Base-by-base conservation (phyloP, 768 basidiomycete genomes). In the Rhodotorula diobovata region DNA sequence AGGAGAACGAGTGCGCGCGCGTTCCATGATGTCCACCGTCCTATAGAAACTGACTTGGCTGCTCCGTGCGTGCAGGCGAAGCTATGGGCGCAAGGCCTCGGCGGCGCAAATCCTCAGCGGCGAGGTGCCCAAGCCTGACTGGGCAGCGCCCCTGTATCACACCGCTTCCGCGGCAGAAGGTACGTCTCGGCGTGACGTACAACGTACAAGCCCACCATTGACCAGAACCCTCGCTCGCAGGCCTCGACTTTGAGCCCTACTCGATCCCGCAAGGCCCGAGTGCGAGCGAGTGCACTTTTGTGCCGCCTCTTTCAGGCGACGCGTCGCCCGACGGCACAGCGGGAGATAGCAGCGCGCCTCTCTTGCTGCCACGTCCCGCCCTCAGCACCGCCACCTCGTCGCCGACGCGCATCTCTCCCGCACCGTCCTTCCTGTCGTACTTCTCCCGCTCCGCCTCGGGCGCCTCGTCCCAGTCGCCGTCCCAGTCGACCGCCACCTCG, bases 101-200 rank as follows among this genome's bases (percentile, higher is more conserved):
- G 65, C 68, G 20, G 41, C 59, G 37, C 68, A 75, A 35, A 65
- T 75, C 41, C 58, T 75, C 8, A 43, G 32, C 11, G 74, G 74
- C 25, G 59, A 63, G 10, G 58, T 70, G 15, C 7, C 21, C 21
- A 48, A 28, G 6, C 61, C 63, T 0, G 28, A 50, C 16, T 75
- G 70, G 68, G 61, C 45, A 37, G 34, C 55, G 1, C 57, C 62
- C 2, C 35, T 75, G 18, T 61, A 61, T 11, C 51, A 75, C 28
- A 70, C 68, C 3, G 67, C 72, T 25, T 45, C 32, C 14, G 74
- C 70, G 0, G 74, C 67, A 1, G 56, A 66, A 51, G 74, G 73
- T 74, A 11, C 51, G 51, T 8, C 51, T 14, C n/a, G 14, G 16
- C 11, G 15, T 28, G 25, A 8, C 50, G 10, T 28, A 11, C 50